A percentile compares a stretch with the other conserved stretches of the same genome.
Conservation (phyloP, 2,329 filamentous ascomycete species). For the Biscogniauxia marginata region DNA sequence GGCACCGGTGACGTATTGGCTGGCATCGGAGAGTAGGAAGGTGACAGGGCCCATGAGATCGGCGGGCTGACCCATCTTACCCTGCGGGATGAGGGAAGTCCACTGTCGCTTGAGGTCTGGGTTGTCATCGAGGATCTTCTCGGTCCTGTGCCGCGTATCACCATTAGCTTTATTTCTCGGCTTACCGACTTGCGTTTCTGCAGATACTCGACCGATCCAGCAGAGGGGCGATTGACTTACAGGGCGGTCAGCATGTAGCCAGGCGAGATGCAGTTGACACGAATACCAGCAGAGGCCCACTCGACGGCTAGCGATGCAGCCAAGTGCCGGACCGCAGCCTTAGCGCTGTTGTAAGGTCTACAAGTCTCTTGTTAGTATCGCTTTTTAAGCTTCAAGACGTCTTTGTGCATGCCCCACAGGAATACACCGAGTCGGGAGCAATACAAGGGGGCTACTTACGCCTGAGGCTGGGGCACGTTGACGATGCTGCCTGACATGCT, state of each 20-base stretch:
- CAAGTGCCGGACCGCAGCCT: constrained; percentile 87
- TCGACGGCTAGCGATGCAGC: constrained; percentile 87
- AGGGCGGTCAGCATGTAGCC: constrained; percentile 96
- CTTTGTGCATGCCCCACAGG: neutral
- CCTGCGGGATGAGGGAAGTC: constrained; percentile 88
- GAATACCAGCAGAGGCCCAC: constrained; percentile 84
- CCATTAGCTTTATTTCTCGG: constrained; percentile 12
- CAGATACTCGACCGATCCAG: too few relatives aligned
- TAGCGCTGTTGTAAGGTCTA: constrained; percentile 85
- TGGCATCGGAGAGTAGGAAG: constrained; percentile 79
- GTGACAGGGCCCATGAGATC: constrained; percentile 93
- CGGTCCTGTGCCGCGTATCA: constrained; percentile 56
- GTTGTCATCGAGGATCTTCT: constrained; percentile 93
- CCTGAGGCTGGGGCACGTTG: constrained; percentile 92
- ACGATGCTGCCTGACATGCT: constrained; percentile 94
- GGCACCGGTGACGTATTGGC: constrained; percentile 68
- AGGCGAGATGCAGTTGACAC: constrained; percentile 92
- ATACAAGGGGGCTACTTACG: constrained; percentile 40
- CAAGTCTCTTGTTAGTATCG: constrained; percentile 11
- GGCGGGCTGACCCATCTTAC: constrained; percentile 88
- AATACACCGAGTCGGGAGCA: neutral
- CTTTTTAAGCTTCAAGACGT: neutral
- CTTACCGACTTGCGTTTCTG: neutral
- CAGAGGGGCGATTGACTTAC: constrained; percentile 53
- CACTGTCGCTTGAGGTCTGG: constrained; percentile 86